phyloP scores from a whole-genome alignment of 2,329 filamentous ascomycete genomes.

The Fusarium sarcochroum region DNA sequence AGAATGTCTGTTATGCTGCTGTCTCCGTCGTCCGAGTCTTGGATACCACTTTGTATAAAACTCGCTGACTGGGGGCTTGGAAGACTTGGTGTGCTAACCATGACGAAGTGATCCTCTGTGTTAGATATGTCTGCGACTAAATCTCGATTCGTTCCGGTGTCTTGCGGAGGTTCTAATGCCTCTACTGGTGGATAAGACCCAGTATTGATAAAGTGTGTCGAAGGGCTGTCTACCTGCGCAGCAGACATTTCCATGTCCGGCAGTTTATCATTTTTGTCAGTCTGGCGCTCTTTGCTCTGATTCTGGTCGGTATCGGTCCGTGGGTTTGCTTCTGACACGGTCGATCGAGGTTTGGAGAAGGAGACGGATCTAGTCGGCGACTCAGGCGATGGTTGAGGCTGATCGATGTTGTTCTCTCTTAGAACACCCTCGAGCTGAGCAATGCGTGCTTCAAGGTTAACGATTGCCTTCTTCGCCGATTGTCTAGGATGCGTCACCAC shows the following conservation, averaged over 20 bases:
- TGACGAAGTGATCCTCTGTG: background rate
- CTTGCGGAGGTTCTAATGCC: no score
- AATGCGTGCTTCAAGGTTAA: conserved; percentile 10
- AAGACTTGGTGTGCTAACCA: background rate
- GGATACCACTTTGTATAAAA: background rate
- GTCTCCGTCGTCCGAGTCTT: background rate
- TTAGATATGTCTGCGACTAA: no score
- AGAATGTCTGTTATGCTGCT: conserved; percentile 25
- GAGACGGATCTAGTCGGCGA: background rate
- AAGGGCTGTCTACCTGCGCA: no score
- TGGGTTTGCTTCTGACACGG: background rate
- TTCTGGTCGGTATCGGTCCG: background rate
- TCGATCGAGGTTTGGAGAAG: background rate
- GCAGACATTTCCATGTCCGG: no score
- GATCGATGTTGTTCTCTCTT: conserved; percentile 16
- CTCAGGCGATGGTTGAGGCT: background rate
- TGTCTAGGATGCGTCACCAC: background rate
- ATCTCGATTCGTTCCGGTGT: no score
- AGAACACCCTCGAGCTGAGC: conserved; percentile 12
- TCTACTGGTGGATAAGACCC: no score
- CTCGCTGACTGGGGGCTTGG: background rate
- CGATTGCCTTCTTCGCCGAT: conserved; percentile 16
- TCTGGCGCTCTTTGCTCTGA: background rate
- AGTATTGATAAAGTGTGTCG: no score
- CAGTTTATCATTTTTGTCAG: no score